Evolutionary conservation across 2,329 filamentous ascomycete species (phyloP).

Genomic region (Periconia digitata): DNA sequence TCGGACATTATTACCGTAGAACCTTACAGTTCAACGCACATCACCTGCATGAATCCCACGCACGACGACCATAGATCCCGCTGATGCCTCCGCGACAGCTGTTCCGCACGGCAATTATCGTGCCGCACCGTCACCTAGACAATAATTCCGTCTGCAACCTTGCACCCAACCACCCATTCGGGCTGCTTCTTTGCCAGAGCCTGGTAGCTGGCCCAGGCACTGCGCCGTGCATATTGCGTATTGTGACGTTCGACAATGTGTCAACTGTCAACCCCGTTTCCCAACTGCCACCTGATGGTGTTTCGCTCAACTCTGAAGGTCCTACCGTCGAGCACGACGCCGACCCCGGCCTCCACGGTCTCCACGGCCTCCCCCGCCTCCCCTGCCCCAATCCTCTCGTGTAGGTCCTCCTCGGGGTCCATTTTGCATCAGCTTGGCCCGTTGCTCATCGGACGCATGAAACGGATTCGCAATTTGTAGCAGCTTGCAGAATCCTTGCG

Average conservation of each 20-base stretch:
- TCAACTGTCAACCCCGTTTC: no score
- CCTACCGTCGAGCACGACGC: constrained; percentile 19
- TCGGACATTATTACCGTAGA: neutral
- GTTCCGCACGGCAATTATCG: constrained; percentile 1
- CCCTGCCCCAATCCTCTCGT: constrained; percentile 24
- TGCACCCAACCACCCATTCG: constrained; percentile 2
- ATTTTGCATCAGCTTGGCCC: constrained; percentile 29
- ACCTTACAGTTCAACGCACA: neutral
- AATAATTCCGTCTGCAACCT: neutral
- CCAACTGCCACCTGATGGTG: no score
- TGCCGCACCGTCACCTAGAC: constrained; percentile 1
- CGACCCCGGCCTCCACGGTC: constrained; percentile 26
- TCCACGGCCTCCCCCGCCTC: constrained; percentile 27
- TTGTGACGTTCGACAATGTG: no score
- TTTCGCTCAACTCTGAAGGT: no score
- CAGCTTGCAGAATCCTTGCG: constrained; percentile 75
- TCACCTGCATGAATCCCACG: neutral
- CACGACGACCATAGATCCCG: neutral
- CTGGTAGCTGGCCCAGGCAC: neutral
- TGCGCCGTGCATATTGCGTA: neutral
- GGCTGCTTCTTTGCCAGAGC: neutral
- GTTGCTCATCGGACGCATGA: constrained; percentile 72
- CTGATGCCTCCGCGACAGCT: neutral
- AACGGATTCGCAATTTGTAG: constrained; percentile 77
- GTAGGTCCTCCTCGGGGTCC: constrained; percentile 30